Conservation (phyloP, 2,329 filamentous ascomycete species). For the Arthrobotrys conoides region DNA sequence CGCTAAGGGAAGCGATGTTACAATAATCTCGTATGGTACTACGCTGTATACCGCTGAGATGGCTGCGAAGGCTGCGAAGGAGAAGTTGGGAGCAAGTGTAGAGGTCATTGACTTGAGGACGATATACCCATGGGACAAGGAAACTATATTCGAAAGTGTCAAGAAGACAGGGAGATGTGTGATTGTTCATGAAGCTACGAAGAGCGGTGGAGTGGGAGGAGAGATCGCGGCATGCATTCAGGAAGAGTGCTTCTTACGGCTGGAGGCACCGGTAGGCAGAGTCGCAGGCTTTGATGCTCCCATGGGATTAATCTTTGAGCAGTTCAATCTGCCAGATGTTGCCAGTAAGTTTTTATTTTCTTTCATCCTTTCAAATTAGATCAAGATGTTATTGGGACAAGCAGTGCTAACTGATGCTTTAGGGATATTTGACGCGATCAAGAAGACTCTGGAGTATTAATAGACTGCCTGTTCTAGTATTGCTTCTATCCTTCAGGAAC, state of each 20-base stretch:
- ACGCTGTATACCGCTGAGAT: slow-evolving; percentile 86
- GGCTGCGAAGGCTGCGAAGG: slow-evolving; percentile 82
- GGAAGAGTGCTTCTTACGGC: slow-evolving; percentile 83
- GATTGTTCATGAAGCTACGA: slow-evolving; percentile 92
- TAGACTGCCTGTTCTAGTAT: no score
- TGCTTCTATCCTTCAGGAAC: no score
- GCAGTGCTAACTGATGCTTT: background rate
- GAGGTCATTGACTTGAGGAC: slow-evolving; percentile 91
- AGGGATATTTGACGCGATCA: slow-evolving; percentile 81
- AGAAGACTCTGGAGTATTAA: slow-evolving; percentile 77
- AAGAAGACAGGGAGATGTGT: slow-evolving; percentile 87
- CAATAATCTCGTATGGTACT: slow-evolving; percentile 89
- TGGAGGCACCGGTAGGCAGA: slow-evolving; percentile 87
- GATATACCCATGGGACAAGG: slow-evolving; percentile 91
- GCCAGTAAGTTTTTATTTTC: slow-evolving; percentile 76
- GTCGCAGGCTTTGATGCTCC: slow-evolving; percentile 93
- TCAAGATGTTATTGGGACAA: slow-evolving; percentile 2
- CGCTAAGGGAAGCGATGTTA: slow-evolving; percentile 83
- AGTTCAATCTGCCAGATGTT: slow-evolving; percentile 86
- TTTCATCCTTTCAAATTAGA: background rate
- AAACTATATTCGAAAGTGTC: slow-evolving; percentile 84
- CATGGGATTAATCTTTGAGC: slow-evolving; percentile 83
- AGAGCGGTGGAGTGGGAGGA: slow-evolving; percentile 89
- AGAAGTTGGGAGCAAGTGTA: slow-evolving; percentile 80
- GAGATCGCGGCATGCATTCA: slow-evolving; percentile 91